phyloP scores from a whole-genome alignment of 73 alveolate genomes.

The Paramecium pentaurelia region DNA sequence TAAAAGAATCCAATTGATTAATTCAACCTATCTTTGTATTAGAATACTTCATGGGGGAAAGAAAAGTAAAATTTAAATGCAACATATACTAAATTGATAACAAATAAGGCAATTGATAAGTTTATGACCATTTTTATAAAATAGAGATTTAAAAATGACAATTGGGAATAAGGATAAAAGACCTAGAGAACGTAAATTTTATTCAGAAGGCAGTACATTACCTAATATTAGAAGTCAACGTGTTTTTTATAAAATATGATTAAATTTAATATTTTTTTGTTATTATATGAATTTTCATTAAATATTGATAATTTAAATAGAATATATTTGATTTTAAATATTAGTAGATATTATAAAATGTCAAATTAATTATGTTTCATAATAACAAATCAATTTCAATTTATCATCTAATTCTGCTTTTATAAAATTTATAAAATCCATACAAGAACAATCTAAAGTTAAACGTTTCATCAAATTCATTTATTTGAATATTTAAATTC shows the following conservation, averaged over 20 bases:
- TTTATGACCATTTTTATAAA: background rate
- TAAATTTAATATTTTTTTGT: background rate
- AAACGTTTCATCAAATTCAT: background rate
- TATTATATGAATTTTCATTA: too few relatives aligned
- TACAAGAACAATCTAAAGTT: background rate
- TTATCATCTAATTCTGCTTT: background rate
- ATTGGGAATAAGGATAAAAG: background rate
- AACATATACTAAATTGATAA: background rate
- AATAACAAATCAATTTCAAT: background rate
- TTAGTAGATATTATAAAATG: background rate
- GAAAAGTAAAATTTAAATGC: background rate
- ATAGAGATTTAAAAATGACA: background rate
- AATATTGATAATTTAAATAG: background rate
- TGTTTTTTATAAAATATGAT: background rate
- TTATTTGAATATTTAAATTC: background rate
- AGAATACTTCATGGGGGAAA: background rate
- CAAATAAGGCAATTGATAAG: background rate
- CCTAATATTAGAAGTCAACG: background rate
- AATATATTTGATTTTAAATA: background rate
- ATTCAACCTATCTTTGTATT: background rate
- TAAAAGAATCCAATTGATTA: background rate
- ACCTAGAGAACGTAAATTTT: conserved; percentile 16
- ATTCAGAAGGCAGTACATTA: background rate
- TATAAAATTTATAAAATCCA: background rate
- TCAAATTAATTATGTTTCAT: background rate